A percentile compares a stretch with the other conserved stretches of the same genome.
phyloP scores from a whole-genome alignment of 176 grass and related monocot genomes.

The Luzula sylvatica region DNA sequence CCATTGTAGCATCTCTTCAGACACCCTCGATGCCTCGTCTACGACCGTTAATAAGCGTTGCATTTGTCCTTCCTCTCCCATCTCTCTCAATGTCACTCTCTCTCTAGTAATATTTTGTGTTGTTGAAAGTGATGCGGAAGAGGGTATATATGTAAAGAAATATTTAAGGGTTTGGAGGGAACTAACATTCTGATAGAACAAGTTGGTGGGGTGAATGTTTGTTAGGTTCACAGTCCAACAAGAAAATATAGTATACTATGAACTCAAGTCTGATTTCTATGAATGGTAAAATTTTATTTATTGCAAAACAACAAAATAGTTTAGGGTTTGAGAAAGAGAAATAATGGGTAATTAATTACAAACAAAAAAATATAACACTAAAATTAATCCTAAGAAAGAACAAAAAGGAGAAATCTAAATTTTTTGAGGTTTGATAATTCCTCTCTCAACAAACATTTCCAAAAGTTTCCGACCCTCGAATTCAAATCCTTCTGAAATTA shows the following conservation, averaged over 20 bases:
- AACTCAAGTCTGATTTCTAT: not conserved
- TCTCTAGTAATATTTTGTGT: not conserved
- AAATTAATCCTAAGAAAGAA: too few relatives aligned
- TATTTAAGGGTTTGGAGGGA: constrained; percentile 1
- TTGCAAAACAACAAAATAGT: too few relatives aligned
- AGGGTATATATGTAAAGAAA: not conserved
- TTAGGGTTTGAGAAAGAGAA: too few relatives aligned
- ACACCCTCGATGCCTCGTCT: constrained; percentile 18
- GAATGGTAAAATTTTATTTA: too few relatives aligned
- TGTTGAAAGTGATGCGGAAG: not conserved
- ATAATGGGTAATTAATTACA: too few relatives aligned
- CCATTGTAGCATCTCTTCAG: constrained; percentile 47
- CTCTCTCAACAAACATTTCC: constrained; percentile 76
- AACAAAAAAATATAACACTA: too few relatives aligned
- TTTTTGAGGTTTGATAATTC: constrained; percentile 32
- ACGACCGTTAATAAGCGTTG: constrained; percentile 19
- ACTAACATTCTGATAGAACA: constrained; percentile 1
- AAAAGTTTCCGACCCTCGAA: constrained; percentile 47
- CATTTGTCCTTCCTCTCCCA: constrained; percentile 18
- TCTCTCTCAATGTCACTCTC: constrained; percentile 29
- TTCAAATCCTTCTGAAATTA: constrained; percentile 29
- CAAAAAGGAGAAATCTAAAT: constrained; percentile 11
- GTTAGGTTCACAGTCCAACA: constrained; percentile 4
- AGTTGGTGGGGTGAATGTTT: constrained; percentile 3
- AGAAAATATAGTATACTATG: not conserved